Percentiles rank a stretch among this genome's conserved stretches.
Evolutionary conservation across 768 basidiomycete species (phyloP).

Genomic region (Naganishia kalamii): DNA sequence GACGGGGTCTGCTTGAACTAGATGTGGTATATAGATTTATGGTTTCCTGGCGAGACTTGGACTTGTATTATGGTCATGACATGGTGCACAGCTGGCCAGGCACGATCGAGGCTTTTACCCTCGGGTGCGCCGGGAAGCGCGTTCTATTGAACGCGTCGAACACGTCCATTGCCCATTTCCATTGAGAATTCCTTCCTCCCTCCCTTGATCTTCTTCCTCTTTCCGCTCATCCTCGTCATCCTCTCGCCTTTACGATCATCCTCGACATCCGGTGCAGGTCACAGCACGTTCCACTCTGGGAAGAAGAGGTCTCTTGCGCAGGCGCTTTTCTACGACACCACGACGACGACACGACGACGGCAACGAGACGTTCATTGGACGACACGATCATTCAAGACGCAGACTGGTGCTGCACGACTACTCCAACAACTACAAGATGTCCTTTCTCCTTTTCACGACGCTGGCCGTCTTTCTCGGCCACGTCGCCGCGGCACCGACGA

Average conservation of each 20-base stretch:
- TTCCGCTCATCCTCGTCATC: no score
- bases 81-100: no score
- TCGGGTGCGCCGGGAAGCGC: no score
- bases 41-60: no score
- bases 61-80: no score
- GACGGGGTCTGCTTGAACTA: not conserved
- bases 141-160: no score
- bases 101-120: no score
- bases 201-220: not conserved
- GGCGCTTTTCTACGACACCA: not conserved
- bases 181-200: no score
- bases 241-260: not conserved
- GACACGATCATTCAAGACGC: not conserved
- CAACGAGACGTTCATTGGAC: no score
- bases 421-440: not conserved
- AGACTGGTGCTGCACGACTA: not conserved
- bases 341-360: not conserved
- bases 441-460: not conserved
- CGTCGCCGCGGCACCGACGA: constrained; percentile 31
- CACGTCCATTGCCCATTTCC: no score
- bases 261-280: constrained; percentile 10
- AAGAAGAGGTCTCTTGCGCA: not conserved
- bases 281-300: constrained; percentile 1
- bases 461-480: constrained; percentile 8
- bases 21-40: not conserved